Base-by-base conservation (phyloP, 2,329 filamentous ascomycete species). In the Alternaria sp. region DNA sequence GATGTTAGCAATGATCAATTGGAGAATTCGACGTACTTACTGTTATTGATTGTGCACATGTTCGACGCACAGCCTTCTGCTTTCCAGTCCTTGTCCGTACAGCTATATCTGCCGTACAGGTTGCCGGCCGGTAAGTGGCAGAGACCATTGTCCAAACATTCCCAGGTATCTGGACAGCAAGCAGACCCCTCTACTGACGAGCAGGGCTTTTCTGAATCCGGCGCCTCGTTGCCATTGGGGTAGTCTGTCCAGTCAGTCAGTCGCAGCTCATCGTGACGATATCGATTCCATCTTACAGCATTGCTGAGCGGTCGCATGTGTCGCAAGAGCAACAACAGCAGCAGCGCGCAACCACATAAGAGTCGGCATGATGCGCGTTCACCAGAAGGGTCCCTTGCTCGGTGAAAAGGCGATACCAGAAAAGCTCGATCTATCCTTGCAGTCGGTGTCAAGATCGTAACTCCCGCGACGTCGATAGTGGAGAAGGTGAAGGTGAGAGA, bases 71-170 rank as follows among this genome's bases (percentile, higher is more conserved):
- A 80, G 19, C 71, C 73, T 21, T 69, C 64, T 1, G 74, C 67
- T 11, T 77, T 67, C 77, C 77, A 80, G 21, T 51, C 63, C 66
- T 77, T 63, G 62, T 79, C 77, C 2, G 78, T 79, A 61, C 78
- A 80, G 64, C 75, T 77, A 52, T 79, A 80, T 36, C 75, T 59
- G 25, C 77, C 78, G 40, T 71, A 73, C 3, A 77, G 55, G 1
- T 75, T 70, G 17, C 61, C 62, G 2, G 68, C 51, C 15, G 68
- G 67, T 57, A 77, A 74, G 51, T 79, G 64, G 59, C 78, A 80
- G 7, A 79, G 70, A n/a, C 78, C 78, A 55, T 80, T 80, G 63
- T 78, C 74, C 30, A 79, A 71, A 50, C 78, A 80, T 53, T 77
- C 28, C 76, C 77, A 80, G 12, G 72, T 77, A 17, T 76, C 68